phyloP scores from a whole-genome alignment of 192 early-diverging fungal species.

The Backusella tarrabulga region DNA sequence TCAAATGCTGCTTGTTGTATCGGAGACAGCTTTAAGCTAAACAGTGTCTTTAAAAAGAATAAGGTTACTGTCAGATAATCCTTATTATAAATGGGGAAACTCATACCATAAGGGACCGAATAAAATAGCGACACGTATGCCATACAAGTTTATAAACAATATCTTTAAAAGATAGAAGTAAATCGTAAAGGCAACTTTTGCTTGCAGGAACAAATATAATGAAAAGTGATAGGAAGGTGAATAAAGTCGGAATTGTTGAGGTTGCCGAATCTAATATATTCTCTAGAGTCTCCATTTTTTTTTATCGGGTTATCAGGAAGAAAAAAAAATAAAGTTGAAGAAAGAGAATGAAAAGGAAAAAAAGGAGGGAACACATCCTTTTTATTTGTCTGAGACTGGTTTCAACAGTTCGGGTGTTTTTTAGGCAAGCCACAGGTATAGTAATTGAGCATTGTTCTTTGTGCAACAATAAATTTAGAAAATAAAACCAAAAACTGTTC shows the following conservation, averaged over 20 bases:
- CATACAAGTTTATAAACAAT: neutral
- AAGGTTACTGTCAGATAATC: neutral
- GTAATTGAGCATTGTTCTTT: neutral
- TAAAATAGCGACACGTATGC: neutral
- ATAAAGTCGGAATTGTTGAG: neutral
- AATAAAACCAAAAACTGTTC: no score
- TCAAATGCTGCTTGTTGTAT: conserved; percentile 53
- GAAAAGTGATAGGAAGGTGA: neutral
- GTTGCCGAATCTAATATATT: neutral
- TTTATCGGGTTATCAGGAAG: neutral
- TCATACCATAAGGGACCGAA: neutral
- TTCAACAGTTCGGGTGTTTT: neutral
- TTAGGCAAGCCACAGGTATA: neutral
- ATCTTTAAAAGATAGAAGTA: neutral
- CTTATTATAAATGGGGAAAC: neutral
- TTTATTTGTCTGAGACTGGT: conserved; percentile 6
- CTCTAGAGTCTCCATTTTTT: neutral
- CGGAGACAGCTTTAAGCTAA: conserved; percentile 26
- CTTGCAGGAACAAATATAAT: neutral
- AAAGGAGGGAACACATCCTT: neutral
- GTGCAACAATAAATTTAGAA: neutral
- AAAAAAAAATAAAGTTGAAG: neutral
- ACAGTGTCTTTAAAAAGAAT: neutral
- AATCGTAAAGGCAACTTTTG: neutral
- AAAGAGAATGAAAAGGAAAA: neutral